These are phyloP conservation scores for Microsporum audouinii DNA, from an alignment of 2,329 filamentous ascomycete species.

Conservation along the genomic window DNA sequence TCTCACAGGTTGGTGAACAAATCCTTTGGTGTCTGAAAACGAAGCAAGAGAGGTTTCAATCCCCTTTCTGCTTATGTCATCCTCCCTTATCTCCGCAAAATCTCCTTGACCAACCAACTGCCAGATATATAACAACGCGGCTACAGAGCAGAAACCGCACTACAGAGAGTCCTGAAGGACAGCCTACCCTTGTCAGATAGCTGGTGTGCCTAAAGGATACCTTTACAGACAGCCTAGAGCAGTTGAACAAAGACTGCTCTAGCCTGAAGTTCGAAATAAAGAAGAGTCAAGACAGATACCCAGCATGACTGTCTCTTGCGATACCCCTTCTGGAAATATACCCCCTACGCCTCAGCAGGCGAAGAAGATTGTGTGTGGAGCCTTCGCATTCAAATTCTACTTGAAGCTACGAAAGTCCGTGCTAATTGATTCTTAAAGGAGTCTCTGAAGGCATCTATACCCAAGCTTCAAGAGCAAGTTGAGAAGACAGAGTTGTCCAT, in stretches of 20 bases:
- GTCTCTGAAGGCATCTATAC: conserved; percentile 38
- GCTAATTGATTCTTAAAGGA: conserved; percentile 10
- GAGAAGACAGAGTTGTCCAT: conserved; percentile 26
- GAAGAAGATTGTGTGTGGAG: conserved; percentile 21
- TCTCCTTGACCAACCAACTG: neutral
- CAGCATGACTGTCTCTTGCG: neutral
- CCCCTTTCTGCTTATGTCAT: conserved; percentile 2
- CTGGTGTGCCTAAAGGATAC: neutral
- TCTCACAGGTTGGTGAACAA: neutral
- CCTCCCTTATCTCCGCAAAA: neutral
- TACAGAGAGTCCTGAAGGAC: neutral
- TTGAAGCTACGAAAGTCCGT: neutral
- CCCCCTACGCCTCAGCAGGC: conserved; percentile 14
- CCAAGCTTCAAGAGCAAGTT: conserved; percentile 36
- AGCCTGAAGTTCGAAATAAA: neutral
- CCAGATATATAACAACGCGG: neutral
- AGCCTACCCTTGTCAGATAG: neutral
- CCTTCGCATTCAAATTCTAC: neutral
- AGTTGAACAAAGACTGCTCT: neutral
- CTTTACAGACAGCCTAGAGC: neutral
- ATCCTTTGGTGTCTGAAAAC: neutral
- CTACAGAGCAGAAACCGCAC: neutral
- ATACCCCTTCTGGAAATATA: neutral
- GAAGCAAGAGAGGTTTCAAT: neutral
- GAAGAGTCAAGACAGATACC: neutral